These are phyloP conservation scores for Magnolia sinica DNA, from an alignment of 164 flowering plant genomes.

Conservation along the genomic window DNA sequence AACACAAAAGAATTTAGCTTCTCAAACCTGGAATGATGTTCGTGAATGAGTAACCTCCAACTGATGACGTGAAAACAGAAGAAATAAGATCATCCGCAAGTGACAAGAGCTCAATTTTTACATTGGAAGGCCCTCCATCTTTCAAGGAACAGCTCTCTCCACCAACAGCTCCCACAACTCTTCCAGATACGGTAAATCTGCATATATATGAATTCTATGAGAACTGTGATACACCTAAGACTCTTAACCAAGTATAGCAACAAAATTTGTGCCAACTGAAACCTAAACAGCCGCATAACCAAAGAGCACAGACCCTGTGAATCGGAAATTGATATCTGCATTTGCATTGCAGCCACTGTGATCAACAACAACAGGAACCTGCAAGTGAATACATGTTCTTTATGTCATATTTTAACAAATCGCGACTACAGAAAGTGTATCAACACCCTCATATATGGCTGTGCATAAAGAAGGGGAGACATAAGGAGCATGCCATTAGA, in stretches of 20 bases:
- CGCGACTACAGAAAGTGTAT: neutral
- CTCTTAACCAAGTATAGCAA: neutral
- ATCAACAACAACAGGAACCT: constrained; percentile 88
- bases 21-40: constrained; percentile 77
- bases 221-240: constrained; percentile 8
- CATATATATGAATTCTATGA: constrained; percentile 6
- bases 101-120: constrained; percentile 74
- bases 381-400: constrained; percentile 12
- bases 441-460: neutral
- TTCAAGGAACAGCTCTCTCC: constrained; percentile 74
- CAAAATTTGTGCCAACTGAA: neutral
- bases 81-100: constrained; percentile 51
- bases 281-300: neutral
- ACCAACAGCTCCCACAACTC: constrained; percentile 85
- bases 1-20: neutral
- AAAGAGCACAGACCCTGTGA: constrained; percentile 73
- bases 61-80: constrained; percentile 58
- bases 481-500: neutral
- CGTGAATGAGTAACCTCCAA: constrained; percentile 65
- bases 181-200: constrained; percentile 89
- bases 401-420: constrained; percentile 4
- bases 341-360: constrained; percentile 84
- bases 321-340: constrained; percentile 86
- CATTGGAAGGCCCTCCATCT: constrained; percentile 77
- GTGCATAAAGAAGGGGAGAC: neutral